Percentiles rank a stretch among this genome's conserved stretches.
These are phyloP conservation scores for Harrya chromipes DNA, from an alignment of 768 basidiomycete genomes.

Conservation along the genomic window DNA sequence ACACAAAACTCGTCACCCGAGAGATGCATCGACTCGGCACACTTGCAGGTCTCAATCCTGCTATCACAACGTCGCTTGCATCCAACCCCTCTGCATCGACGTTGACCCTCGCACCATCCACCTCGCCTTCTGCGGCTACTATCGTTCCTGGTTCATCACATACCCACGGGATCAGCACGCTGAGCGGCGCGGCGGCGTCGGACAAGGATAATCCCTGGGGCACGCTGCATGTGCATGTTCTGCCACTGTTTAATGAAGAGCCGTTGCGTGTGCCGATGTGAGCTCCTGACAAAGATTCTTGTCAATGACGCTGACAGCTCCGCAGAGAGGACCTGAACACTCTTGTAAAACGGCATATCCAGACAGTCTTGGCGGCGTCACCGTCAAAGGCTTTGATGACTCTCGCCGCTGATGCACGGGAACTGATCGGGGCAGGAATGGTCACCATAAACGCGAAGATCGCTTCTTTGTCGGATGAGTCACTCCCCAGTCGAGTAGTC, in stretches of 20 bases:
- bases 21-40: slow-evolving; percentile 84
- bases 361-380: slow-evolving; percentile 64
- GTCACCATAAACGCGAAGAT: slow-evolving; percentile 88
- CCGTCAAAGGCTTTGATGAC: slow-evolving; percentile 72
- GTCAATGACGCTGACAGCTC: slow-evolving; percentile 7
- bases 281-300: slow-evolving; percentile 23
- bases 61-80: slow-evolving; percentile 35
- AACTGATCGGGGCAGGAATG: slow-evolving; percentile 87
- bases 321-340: slow-evolving; percentile 82
- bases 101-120: slow-evolving; percentile 40
- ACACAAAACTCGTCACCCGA: slow-evolving; percentile 73
- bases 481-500: slow-evolving; percentile 72
- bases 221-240: slow-evolving; percentile 77
- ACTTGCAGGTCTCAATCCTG: slow-evolving; percentile 51
- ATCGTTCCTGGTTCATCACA: slow-evolving; percentile 36
- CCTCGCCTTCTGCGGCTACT: slow-evolving; percentile 35
- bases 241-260: slow-evolving; percentile 91
- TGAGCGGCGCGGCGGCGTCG: slow-evolving; percentile 28
- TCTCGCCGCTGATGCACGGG: slow-evolving; percentile 75
- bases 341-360: slow-evolving; percentile 77
- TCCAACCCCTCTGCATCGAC: slow-evolving; percentile 47
- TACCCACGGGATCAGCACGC: slow-evolving; percentile 19
- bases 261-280: slow-evolving; percentile 82
- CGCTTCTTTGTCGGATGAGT: slow-evolving; percentile 70
- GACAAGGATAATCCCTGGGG: slow-evolving; percentile 75